Evolutionary conservation across 2,329 filamentous ascomycete genomes (phyloP).

Genomic region (Ophiostoma novo-ulmi): DNA sequence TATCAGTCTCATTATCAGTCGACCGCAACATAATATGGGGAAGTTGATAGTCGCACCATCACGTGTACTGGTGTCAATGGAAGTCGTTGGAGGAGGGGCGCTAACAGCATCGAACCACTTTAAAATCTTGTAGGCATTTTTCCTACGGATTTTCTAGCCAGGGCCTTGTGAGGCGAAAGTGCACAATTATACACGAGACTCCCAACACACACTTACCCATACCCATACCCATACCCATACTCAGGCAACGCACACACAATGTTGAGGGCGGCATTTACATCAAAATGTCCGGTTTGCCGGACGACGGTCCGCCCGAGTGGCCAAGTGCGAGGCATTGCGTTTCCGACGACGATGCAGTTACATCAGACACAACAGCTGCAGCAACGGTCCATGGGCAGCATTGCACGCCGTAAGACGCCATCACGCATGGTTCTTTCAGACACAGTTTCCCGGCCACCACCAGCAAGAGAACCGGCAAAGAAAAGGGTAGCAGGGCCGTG

Average conservation of each 20-base stretch:
- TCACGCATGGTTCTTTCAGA: conserved; percentile 57
- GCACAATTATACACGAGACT: background rate
- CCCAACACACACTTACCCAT: background rate
- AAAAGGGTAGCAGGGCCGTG: conserved; percentile 47
- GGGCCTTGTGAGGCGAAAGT: background rate
- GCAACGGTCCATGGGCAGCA: conserved; percentile 23
- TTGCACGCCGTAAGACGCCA: conserved; percentile 32
- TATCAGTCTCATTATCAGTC: background rate
- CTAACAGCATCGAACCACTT: conserved; percentile 16
- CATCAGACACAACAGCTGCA: conserved; percentile 17
- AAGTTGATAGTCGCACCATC: background rate
- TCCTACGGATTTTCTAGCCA: conserved; percentile 8
- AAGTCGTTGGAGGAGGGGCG: background rate
- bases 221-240: background rate
- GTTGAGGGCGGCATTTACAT: conserved; percentile 23
- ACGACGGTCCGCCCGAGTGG: background rate
- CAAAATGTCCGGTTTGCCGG: conserved; percentile 28
- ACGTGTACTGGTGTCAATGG: conserved; percentile 6
- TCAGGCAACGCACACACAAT: conserved; percentile 22
- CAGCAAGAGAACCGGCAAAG: conserved; percentile 36
- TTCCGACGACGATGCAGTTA: background rate
- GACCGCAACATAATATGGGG: background rate
- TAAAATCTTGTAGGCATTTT: conserved; percentile 19
- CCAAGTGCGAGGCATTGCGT: background rate
- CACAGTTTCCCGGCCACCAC: conserved; percentile 40